Conservation (phyloP, 805 yeast genomes). For the Candida boidinii region DNA sequence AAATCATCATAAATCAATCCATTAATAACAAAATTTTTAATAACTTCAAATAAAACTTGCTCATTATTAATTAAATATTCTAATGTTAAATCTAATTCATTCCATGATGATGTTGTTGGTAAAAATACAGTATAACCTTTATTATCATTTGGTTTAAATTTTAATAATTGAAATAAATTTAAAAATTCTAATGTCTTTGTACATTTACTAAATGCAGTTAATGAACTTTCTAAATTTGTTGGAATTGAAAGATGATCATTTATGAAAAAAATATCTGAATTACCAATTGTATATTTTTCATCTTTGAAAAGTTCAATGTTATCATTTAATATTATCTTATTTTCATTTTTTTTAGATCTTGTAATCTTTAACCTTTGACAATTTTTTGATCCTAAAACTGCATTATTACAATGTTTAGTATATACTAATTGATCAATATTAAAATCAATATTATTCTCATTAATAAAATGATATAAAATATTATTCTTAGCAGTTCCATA, state of each 20-base stretch:
- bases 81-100: conserved; percentile 45
- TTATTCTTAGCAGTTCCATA: conserved; percentile 19
- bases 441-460: conserved; percentile 31
- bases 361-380: conserved; percentile 53
- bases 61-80: conserved; percentile 48
- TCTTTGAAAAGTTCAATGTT: too few species aligned
- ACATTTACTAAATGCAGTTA: conserved; percentile 57
- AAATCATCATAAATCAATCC: conserved; percentile 63
- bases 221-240: conserved; percentile 48
- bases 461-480: conserved; percentile 58
- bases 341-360: conserved; percentile 22
- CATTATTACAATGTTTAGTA: conserved; percentile 45
- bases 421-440: conserved; percentile 29
- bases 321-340: conserved; percentile 42
- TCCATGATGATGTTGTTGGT: conserved; percentile 77
- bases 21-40: conserved; percentile 53
- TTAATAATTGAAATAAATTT: conserved; percentile 40
- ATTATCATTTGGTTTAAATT: conserved; percentile 35
- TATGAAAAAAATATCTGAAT: conserved; percentile 57
- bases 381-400: conserved; percentile 52
- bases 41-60: conserved; percentile 38
- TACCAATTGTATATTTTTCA: conserved; percentile 42
- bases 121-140: conserved; percentile 68
- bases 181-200: conserved; percentile 56
- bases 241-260: conserved; percentile 60